A percentile compares a stretch with the other conserved stretches of the same genome.
These are phyloP conservation scores for Neonectria faginata DNA, from an alignment of 2,329 filamentous ascomycete species.

Conservation along the genomic window DNA sequence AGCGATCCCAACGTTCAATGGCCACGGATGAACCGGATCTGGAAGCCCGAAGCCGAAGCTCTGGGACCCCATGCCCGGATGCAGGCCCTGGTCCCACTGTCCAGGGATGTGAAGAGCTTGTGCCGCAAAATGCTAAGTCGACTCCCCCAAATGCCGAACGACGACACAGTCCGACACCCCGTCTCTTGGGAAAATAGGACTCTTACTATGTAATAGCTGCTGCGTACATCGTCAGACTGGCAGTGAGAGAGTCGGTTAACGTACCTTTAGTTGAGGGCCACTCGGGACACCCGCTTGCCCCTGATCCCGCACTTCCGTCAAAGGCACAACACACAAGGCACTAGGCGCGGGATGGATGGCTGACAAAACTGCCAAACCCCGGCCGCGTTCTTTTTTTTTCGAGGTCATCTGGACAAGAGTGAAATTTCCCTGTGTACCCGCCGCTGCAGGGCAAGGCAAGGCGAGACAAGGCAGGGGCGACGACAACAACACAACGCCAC, in stretches of 20 bases:
- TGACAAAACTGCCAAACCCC: slow-evolving; percentile 27
- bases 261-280: not conserved
- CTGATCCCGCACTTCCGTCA: not conserved
- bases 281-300: slow-evolving; percentile 1
- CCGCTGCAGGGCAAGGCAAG: slow-evolving; percentile 19
- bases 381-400: slow-evolving; percentile 33
- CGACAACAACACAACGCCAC: slow-evolving; percentile 35
- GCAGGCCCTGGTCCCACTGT: slow-evolving; percentile 28
- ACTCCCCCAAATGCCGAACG: slow-evolving; percentile 32
- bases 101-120: slow-evolving; percentile 21
- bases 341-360: slow-evolving; percentile 24
- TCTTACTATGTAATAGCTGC: not conserved
- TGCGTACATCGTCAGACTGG: not conserved
- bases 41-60: slow-evolving; percentile 43
- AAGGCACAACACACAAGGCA: slow-evolving; percentile 3
- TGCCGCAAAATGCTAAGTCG: slow-evolving; percentile 32
- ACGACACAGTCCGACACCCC: not conserved
- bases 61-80: slow-evolving; percentile 38
- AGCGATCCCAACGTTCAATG: slow-evolving; percentile 5
- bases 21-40: slow-evolving; percentile 43
- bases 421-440: slow-evolving; percentile 36
- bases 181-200: not conserved
- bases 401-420: slow-evolving; percentile 44
- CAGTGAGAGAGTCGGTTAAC: not conserved
- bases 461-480: slow-evolving; percentile 29